A percentile compares a stretch with the other conserved stretches of the same genome.
phyloP scores from a whole-genome alignment of 352 stramenopile genomes.

The Blastocystis sp. region DNA sequence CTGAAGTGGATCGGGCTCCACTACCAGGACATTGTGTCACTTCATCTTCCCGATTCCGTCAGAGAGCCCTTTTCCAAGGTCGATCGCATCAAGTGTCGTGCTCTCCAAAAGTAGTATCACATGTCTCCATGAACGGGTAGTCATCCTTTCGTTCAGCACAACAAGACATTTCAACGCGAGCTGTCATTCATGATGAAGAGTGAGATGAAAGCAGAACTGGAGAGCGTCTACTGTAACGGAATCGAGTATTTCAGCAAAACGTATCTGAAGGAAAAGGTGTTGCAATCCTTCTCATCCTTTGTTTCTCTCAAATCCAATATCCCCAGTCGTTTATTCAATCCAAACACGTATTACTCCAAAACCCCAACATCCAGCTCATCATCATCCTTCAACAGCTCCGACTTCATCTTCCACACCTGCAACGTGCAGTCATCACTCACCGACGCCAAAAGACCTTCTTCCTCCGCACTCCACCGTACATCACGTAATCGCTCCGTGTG shows the following conservation, averaged over 20 bases:
- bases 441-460: conserved; percentile 84
- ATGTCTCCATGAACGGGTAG: background rate
- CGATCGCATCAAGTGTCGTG: background rate
- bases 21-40: background rate
- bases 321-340: background rate
- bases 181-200: background rate
- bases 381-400: conserved; percentile 6
- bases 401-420: conserved; percentile 66
- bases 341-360: background rate
- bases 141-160: conserved; percentile 26
- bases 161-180: background rate
- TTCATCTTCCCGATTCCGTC: background rate
- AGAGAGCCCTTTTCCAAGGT: conserved; percentile 4
- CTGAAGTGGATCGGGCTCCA: conserved; percentile 23
- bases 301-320: background rate
- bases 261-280: conserved; percentile 27
- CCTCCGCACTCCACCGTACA: conserved; percentile 82
- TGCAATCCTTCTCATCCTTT: background rate
- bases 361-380: background rate
- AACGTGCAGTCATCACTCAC: conserved; percentile 97
- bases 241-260: conserved; percentile 46
- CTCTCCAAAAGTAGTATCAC: background rate
- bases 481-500: conserved; percentile 94
- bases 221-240: conserved; percentile 36
- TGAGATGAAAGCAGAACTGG: conserved; percentile 8